Evolutionary conservation across 2,329 filamentous ascomycete genomes (phyloP), one percentile per base, ranked within the genome.

Genomic region (Alternaria brassicae): DNA sequence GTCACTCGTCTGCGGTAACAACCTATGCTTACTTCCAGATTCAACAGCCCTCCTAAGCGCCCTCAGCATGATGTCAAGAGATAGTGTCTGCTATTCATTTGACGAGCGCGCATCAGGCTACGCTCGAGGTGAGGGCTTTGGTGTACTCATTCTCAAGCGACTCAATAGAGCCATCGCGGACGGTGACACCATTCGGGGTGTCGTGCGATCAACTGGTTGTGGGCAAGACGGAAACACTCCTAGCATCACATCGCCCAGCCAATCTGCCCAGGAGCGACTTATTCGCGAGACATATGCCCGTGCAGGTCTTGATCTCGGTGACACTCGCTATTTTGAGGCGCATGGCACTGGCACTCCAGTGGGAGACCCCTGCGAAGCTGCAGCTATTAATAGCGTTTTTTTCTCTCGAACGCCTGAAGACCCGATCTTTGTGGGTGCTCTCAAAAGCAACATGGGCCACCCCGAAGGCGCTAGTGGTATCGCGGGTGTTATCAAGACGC

Each of bases 101-200:
- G 87, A 88, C 63, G 70, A 79, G 15, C 79, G 81, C 1, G 88
- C 86, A 15, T 84, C 85, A 55, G 88, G 88, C 0, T 91, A 89
- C 68, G 86, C 84, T 0, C 81, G 87, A 28, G 87, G 87, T 1
- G 88, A 90, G 65, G 88, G 87, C 0, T 79, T 86, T 2, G 64
- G 58, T 0, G 63, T 66, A 6, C 30, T 77, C 2, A 32, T 76
- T 8, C 58, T 77, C 13, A 75, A 76, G 34, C 60, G 54, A 3
- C 61, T 69, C 13, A 52, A 52, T 4, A 34, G 53, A 8, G 66
- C 66, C 2, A 51, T 67, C 9, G 25, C 41, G 2, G 70, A 73
- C 45, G 62, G 65, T 7, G 70, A 77, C 34, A 60, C 65, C 6
- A 73, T 77, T n/a, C 61, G 67, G 5, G 73, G 65, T n/a, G 45